A percentile compares a stretch with the other conserved stretches of the same genome.
Evolutionary conservation across 2,329 filamentous ascomycete genomes (phyloP).

Genomic region (Eutypella sp.): DNA sequence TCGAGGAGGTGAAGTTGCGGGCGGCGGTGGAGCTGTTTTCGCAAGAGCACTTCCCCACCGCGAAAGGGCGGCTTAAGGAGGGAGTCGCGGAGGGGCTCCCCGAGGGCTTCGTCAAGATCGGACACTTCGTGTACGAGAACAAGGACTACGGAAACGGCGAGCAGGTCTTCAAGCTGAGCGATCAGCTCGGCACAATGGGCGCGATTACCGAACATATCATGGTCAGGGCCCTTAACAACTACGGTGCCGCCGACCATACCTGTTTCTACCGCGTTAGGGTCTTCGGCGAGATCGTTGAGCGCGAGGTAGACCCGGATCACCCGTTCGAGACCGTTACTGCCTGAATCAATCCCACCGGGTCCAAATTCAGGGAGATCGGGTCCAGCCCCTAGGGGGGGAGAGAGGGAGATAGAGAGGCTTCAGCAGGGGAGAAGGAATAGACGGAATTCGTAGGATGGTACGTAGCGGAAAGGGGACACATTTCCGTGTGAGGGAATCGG

Average conservation of each 20-base stretch:
- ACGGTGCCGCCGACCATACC: constrained; percentile 54
- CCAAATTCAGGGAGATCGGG: no score
- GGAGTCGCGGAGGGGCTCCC: constrained; percentile 23
- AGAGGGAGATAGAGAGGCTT: no score
- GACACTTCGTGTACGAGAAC: constrained; percentile 49
- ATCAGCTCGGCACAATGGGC: constrained; percentile 42
- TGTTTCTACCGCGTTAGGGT: constrained; percentile 62
- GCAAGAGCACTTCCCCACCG: constrained; percentile 34
- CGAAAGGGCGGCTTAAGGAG: no score
- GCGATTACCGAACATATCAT: constrained; percentile 48
- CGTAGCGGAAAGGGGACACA: no score
- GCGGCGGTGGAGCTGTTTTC: constrained; percentile 40
- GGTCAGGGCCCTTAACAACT: constrained; percentile 53
- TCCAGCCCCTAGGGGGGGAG: no score
- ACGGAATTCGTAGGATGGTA: no score
- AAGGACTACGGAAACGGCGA: constrained; percentile 36
- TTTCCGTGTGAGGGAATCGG: no score
- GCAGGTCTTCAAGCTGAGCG: constrained; percentile 49
- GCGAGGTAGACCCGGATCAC: constrained; percentile 3
- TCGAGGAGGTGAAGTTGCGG: constrained; percentile 41
- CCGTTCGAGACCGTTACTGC: no score
- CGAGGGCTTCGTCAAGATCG: constrained; percentile 51
- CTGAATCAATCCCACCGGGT: no score
- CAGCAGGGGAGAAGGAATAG: no score
- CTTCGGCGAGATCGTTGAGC: constrained; percentile 40